A percentile compares a stretch with the other conserved stretches of the same genome.
Conservation (phyloP, 306 rosid species). For the Glycyrrhiza uralensis region DNA sequence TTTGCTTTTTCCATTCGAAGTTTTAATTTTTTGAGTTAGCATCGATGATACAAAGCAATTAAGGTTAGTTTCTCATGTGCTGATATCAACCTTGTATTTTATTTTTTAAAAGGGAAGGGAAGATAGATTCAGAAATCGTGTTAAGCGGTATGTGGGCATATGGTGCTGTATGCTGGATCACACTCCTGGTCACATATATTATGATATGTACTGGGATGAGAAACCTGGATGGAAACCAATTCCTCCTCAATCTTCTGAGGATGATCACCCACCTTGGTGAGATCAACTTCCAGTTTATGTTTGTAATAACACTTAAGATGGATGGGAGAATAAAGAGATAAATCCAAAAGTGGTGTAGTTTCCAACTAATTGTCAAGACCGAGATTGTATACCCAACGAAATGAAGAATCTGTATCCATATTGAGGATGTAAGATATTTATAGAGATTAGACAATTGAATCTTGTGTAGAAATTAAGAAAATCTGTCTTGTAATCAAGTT, state of each 20-base stretch:
- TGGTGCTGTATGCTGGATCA: conserved; percentile 80
- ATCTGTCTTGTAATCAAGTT: background rate
- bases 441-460: conserved; percentile 23
- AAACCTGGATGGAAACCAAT: conserved; percentile 87
- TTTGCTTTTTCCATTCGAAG: background rate
- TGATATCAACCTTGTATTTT: conserved; percentile 20
- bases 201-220: conserved; percentile 97
- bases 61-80: background rate
- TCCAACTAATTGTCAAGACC: conserved; percentile 17
- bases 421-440: conserved; percentile 26
- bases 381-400: conserved; percentile 21
- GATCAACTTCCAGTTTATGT: conserved; percentile 6
- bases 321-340: conserved; percentile 6
- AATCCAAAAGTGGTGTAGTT: conserved; percentile 22
- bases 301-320: background rate
- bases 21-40: conserved; percentile 1
- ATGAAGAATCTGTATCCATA: conserved; percentile 30
- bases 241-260: conserved; percentile 73
- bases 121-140: conserved; percentile 68
- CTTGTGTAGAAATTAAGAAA: conserved; percentile 22
- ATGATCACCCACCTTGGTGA: conserved; percentile 84
- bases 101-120: conserved; percentile 55
- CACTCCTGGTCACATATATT: conserved; percentile 76
- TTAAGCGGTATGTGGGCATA: conserved; percentile 74
- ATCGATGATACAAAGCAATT: background rate